These are phyloP conservation scores for Fraxinus sp. DNA, from an alignment of 305 asterid genomes.

Conservation along the genomic window DNA sequence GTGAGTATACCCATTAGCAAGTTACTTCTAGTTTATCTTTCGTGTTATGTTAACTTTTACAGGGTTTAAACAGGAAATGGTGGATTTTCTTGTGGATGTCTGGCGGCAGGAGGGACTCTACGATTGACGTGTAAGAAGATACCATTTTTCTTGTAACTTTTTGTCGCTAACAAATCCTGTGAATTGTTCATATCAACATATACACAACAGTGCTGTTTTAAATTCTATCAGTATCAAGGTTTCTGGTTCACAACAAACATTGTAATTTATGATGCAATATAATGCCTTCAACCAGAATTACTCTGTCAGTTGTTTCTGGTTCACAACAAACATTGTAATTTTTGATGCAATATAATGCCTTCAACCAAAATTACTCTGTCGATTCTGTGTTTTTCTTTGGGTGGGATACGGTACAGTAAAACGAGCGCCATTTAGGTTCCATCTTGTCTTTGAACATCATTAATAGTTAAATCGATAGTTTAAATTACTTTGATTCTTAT, in stretches of 20 bases:
- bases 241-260: background rate
- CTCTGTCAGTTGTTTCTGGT: background rate
- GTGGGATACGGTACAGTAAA: background rate
- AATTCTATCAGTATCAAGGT: conserved; percentile 20
- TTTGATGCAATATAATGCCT: background rate
- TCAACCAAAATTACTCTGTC: background rate
- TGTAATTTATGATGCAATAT: background rate
- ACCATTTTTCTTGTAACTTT: background rate
- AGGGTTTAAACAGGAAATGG: conserved; percentile 50
- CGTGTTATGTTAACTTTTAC: background rate
- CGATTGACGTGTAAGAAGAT: conserved; percentile 32
- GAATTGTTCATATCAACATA: conserved; percentile 21
- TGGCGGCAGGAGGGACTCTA: conserved; percentile 67
- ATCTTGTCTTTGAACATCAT: background rate
- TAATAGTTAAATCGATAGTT: background rate
- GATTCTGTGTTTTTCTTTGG: background rate
- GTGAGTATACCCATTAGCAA: conserved; percentile 42
- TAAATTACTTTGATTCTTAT: background rate
- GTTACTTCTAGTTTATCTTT: background rate
- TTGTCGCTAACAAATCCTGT: background rate
- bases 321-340: background rate
- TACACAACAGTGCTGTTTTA: conserved; percentile 12
- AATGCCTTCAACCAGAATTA: background rate
- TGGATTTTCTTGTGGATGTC: conserved; percentile 58
- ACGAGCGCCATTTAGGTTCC: background rate